These are phyloP conservation scores for Beauveria pseudobassiana DNA, from an alignment of 2,329 filamentous ascomycete species.

Conservation along the genomic window DNA sequence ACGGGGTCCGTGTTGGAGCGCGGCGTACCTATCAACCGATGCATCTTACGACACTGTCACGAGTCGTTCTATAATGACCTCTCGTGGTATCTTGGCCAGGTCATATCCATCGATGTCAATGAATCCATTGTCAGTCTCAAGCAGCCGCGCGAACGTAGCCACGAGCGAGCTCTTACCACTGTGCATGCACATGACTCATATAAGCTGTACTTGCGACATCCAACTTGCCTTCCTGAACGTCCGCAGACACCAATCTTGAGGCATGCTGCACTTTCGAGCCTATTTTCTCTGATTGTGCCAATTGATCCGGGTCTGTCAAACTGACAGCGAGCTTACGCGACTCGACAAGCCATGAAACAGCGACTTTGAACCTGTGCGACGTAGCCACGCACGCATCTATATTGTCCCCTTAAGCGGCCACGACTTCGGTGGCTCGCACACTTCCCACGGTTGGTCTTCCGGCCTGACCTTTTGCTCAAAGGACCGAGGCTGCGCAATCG, in stretches of 20 bases:
- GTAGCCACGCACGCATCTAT: constrained; percentile 3
- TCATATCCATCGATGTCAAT: constrained; percentile 40
- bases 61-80: constrained; percentile 23
- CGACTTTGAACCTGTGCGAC: constrained; percentile 6
- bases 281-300: constrained; percentile 19
- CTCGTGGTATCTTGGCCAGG: constrained; percentile 17
- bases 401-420: constrained; percentile 15
- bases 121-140: constrained; percentile 33
- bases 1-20: constrained; percentile 42
- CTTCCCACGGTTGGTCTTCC: constrained; percentile 15
- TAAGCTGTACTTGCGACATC: not conserved
- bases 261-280: constrained; percentile 23
- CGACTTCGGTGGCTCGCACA: constrained; percentile 20
- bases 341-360: constrained; percentile 20
- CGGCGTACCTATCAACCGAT: constrained; percentile 38
- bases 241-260: constrained; percentile 37
- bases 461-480: constrained; percentile 19
- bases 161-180: constrained; percentile 31
- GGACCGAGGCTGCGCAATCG: constrained; percentile 20
- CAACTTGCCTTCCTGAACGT: constrained; percentile 27
- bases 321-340: constrained; percentile 17
- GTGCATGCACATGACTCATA: not conserved
- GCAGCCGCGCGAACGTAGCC: constrained; percentile 37
- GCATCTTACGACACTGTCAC: constrained; percentile 44
- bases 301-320: constrained; percentile 15